These are phyloP conservation scores for Eurotiales sp. DNA, from an alignment of 2,329 filamentous ascomycete species.

Conservation along the genomic window DNA sequence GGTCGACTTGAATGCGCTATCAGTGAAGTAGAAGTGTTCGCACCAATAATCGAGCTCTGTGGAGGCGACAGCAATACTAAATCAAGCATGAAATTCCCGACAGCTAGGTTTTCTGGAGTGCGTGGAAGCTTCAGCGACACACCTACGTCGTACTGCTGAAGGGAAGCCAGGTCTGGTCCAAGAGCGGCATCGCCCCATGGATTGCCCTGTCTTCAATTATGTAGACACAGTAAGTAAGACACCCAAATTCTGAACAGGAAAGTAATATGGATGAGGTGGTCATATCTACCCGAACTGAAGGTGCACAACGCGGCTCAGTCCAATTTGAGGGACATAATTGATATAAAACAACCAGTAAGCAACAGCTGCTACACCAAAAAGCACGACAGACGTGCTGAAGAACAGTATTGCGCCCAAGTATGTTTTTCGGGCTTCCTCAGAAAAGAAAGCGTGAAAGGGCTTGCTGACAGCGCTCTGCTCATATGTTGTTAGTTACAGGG, in stretches of 20 bases:
- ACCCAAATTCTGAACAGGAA: not conserved
- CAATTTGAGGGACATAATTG: conserved; percentile 63
- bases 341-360: conserved; percentile 67
- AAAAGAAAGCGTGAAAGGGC: conserved; percentile 55
- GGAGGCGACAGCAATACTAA: conserved; percentile 61
- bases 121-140: conserved; percentile 73
- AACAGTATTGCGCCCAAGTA: conserved; percentile 61
- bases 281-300: conserved; percentile 59
- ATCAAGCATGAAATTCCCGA: conserved; percentile 94
- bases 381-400: conserved; percentile 48
- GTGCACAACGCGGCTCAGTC: conserved; percentile 59
- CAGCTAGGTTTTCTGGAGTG: conserved; percentile 68
- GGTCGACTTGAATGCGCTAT: conserved; percentile 67
- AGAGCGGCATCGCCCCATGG: conserved; percentile 54
- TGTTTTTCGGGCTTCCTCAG: conserved; percentile 59
- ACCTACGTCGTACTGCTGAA: conserved; percentile 80
- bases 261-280: not conserved
- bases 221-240: not conserved
- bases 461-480: conserved; percentile 49
- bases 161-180: conserved; percentile 56
- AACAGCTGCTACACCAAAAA: conserved; percentile 56
- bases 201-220: conserved; percentile 34
- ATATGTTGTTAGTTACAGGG: conserved; percentile 1
- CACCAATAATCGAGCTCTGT: conserved; percentile 27
- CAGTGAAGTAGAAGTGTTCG: conserved; percentile 36